Evolutionary conservation across 1,284 basidiomycete genomes (phyloP), one percentile per base, ranked within the genome.

Genomic region (Austropuccinia psidii): DNA sequence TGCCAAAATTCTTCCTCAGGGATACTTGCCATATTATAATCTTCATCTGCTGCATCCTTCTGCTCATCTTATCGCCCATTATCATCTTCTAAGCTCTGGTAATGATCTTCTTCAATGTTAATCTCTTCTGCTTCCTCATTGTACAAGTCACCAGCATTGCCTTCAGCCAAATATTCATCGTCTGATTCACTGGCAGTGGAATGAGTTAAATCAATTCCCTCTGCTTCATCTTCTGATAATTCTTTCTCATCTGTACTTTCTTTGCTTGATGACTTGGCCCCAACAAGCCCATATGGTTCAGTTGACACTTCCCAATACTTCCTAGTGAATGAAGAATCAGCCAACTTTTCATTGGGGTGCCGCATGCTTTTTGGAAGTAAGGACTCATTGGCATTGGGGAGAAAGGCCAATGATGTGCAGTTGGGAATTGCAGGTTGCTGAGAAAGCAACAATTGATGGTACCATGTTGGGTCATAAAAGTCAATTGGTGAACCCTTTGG

Each of bases 381-480:
- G 33, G 68, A 70, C 1, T 62, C 35, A 7, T 29, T 49, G 17
- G 69, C 69, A 62, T 72, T 45, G 31, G 45, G 58, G 6, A 72
- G 47, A 29, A 72, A 72, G 52, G 24, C 55, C 27, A 72, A 29
- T 19, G 27, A 4, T 17, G 13, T 24, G 21, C 21, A 15, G 29
- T 72, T 54, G 31, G 45, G 41, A 19, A 72, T 72, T 2, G 55
- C 31, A 13, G 39, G 37, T 49, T 58, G 37, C 33, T 72, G 69
- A 43, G 35, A 17, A 27, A 24, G 43, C 15, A 35, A 27, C 4
- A 73, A n/a, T 24, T 43, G 27, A 21, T 55, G 33, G 49, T 13
- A 64, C 69, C 69, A 72, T 39, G 39, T 52, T 4, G 31, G 57
- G 58, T 17, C 7, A 35, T 62, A 72, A n/a, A 72, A 73, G n/a